Evolutionary conservation across 192 early-diverging fungal species (phyloP), one percentile per base, ranked within the genome.

Genomic region (Backusella parvicylindrica): DNA sequence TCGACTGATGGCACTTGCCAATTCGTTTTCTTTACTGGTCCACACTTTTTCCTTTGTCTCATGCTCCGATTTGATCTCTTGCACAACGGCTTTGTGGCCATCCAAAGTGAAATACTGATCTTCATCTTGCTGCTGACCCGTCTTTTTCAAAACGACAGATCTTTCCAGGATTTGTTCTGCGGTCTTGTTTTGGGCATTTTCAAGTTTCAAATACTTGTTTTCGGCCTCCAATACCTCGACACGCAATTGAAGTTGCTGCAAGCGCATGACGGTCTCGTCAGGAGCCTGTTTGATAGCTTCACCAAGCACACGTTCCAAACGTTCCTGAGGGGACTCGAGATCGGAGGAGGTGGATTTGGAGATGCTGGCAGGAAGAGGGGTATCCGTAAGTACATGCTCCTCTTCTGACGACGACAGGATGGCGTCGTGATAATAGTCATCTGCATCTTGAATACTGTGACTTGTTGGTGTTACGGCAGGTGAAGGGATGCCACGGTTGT

Each of bases 181-280:
- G 23, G 50, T 71, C 66, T 87, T 89, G 40, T 87, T 88, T 69
- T 93, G 89, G 23, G 84, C 85, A 60, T 89, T 87, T 71, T 92
- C 88, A 0, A 91, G 79, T 37, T 91, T 90, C 37, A 94, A 80
- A 28, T 89, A 80, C 37, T 86, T 86, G 70, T 94, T 94, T 72
- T 94, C 91, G 0, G 91, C 90, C 68, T 92, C 88, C 8, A 92
- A 84, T 60, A 90, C 86, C 32, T 92, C 91, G 38, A 92, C 83
- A 21, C 89, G 85, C 36, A 90, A 71, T 53, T 87, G 86, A 23
- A 92, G 78, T 65, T 91, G 87, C 50, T 91, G 88, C n/a, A 89
- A 60, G 4, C 80, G 80, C 28, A 83, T 72, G 5, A 79, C 76
- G n/a, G 77, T 71, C 28, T 79, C 76, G 43, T 83, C 79, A 3